Evolutionary conservation across 805 yeast species (phyloP).

Genomic region (Lipomyces anomalus): DNA sequence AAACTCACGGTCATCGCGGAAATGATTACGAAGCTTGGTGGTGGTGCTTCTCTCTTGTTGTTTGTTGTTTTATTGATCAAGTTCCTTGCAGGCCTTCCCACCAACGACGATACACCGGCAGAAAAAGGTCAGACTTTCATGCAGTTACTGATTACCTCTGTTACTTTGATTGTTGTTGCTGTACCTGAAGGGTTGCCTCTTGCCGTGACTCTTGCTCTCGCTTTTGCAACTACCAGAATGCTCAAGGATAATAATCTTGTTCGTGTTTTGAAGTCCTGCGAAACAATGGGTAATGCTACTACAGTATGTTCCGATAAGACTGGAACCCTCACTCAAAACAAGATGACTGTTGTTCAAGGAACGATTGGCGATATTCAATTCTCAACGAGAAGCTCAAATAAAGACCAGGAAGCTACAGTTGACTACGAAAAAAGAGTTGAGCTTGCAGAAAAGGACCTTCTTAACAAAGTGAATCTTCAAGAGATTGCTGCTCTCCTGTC

Average conservation of each 20-base stretch:
- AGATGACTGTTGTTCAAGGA: slow-evolving; percentile 84
- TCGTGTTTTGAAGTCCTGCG: slow-evolving; percentile 89
- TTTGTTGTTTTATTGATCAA: slow-evolving; percentile 74
- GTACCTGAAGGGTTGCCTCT: slow-evolving; percentile 99
- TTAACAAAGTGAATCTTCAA: slow-evolving; percentile 17
- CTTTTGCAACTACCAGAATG: slow-evolving; percentile 98
- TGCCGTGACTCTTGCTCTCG: slow-evolving; percentile 93
- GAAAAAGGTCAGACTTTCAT: slow-evolving; percentile 79
- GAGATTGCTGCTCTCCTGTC: slow-evolving; percentile 21
- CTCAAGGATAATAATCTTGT: slow-evolving; percentile 93
- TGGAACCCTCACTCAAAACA: slow-evolving; percentile 91
- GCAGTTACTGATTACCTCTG: slow-evolving; percentile 81
- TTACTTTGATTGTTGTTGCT: slow-evolving; percentile 92
- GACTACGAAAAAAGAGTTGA: slow-evolving; percentile 6
- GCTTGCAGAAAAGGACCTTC: slow-evolving; percentile 7
- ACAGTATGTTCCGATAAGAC: slow-evolving; percentile 96
- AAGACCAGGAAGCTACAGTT: not conserved
- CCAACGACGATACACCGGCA: slow-evolving; percentile 47
- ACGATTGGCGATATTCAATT: slow-evolving; percentile 55
- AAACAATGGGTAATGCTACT: slow-evolving; percentile 98
- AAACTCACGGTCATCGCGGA: slow-evolving; percentile 79
- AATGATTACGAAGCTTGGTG: slow-evolving; percentile 92
- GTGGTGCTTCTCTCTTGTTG: slow-evolving; percentile 73
- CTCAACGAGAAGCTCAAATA: slow-evolving; percentile 3
- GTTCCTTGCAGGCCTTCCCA: slow-evolving; percentile 58